Conservation (phyloP, 345 rosid species). For the Eucalyptus paniculata region DNA sequence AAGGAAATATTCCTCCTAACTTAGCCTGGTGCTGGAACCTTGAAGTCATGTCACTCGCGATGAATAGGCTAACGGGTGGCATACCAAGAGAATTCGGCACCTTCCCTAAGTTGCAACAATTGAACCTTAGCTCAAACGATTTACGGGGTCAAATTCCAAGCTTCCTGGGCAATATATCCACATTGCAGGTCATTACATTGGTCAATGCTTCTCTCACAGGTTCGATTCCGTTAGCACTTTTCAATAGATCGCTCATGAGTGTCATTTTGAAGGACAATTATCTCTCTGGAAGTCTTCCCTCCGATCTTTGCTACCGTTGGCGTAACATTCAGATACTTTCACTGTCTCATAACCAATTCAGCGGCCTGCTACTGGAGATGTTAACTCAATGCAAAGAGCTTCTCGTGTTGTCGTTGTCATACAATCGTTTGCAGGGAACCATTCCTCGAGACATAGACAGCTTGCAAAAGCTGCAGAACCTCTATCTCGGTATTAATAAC, state of each 20-base stretch:
- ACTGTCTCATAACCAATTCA: neutral
- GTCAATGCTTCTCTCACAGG: neutral
- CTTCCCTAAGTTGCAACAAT: neutral
- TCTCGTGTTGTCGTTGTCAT: accelerated
- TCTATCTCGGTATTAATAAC: accelerated
- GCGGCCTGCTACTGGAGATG: neutral
- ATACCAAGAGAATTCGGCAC: neutral
- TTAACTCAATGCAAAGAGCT: neutral
- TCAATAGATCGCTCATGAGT: neutral
- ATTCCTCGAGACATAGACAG: neutral
- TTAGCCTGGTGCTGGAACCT: neutral
- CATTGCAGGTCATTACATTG: neutral
- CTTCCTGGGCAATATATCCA: neutral
- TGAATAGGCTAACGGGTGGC: neutral
- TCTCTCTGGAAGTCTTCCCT: neutral
- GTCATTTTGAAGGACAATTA: accelerated
- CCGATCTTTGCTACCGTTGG: neutral
- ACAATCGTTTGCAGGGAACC: neutral
- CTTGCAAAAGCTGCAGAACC: neutral
- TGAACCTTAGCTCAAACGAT: neutral
- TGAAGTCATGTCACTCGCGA: neutral
- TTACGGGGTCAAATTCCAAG: neutral
- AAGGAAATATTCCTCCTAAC: neutral
- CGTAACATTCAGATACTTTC: neutral
- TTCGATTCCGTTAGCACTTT: neutral